phyloP scores from a whole-genome alignment of 2,329 filamentous ascomycete species.

The Neonectria hederae region DNA sequence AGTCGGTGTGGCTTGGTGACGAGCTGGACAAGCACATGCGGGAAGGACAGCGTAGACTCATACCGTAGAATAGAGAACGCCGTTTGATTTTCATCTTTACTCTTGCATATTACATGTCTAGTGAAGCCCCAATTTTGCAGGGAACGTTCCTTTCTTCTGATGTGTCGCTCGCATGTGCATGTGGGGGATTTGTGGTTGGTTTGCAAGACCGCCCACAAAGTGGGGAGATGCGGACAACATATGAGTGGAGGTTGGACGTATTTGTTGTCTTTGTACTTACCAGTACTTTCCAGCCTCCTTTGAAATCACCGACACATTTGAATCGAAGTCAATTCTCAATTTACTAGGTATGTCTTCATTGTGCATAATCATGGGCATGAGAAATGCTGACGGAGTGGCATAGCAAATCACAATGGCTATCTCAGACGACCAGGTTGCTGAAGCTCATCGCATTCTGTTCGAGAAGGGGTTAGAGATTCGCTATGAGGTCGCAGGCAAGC shows the following conservation, averaged over 20 bases:
- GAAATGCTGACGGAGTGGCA: neutral
- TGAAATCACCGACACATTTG: neutral
- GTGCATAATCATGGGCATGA: neutral
- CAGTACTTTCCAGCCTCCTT: neutral
- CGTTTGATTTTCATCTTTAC: neutral
- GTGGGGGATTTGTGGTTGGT: neutral
- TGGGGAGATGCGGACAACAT: neutral
- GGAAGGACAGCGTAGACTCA: slow-evolving; percentile 16
- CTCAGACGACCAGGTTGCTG: neutral
- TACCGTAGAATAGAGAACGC: neutral
- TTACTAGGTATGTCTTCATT: neutral
- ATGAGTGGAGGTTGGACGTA: neutral
- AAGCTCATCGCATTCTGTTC: slow-evolving; percentile 4
- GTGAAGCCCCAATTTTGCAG: no score
- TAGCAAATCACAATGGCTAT: neutral
- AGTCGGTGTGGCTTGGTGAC: slow-evolving; percentile 7
- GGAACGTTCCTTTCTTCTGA: no score
- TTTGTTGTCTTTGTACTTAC: neutral
- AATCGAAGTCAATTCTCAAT: neutral
- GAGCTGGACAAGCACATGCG: slow-evolving; percentile 9
- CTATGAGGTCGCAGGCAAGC: slow-evolving; percentile 9
- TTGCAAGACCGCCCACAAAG: neutral
- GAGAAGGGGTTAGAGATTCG: slow-evolving; percentile 19
- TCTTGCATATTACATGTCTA: neutral
- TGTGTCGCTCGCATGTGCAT: no score